These are phyloP conservation scores for Posidonia oceanica DNA, from an alignment of 116 monocot genomes.

Conservation along the genomic window DNA sequence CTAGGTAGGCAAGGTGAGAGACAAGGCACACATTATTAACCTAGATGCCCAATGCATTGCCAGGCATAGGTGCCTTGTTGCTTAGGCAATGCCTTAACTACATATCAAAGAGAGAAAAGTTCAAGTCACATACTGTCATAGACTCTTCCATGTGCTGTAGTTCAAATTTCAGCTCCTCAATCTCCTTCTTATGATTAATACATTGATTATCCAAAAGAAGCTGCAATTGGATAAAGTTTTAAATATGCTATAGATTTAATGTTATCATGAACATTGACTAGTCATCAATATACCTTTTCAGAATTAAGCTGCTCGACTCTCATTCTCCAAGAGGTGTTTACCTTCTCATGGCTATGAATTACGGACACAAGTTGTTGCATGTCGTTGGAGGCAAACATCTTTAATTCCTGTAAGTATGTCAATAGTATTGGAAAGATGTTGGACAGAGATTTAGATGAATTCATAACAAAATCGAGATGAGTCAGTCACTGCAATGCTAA, in stretches of 20 bases:
- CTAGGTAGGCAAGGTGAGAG: too few relatives aligned
- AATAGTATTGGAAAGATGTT: background rate
- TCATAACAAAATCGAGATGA: too few relatives aligned
- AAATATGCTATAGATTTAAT: background rate
- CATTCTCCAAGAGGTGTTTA: slow-evolving; percentile 25
- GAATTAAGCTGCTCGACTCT: slow-evolving; percentile 36
- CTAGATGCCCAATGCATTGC: too few relatives aligned
- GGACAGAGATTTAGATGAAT: background rate
- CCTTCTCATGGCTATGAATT: slow-evolving; percentile 22
- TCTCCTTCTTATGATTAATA: slow-evolving; percentile 25
- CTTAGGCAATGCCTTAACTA: background rate
- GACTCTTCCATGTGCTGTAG: slow-evolving; percentile 28
- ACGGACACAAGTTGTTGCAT: slow-evolving; percentile 32
- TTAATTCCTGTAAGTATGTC: slow-evolving; percentile 32
- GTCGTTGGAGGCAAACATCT: slow-evolving; percentile 22
- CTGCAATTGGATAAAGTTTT: slow-evolving; percentile 22
- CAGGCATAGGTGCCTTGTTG: too few relatives aligned
- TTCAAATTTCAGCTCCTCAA: slow-evolving; percentile 32
- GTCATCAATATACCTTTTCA: slow-evolving; percentile 49
- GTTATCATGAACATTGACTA: background rate
- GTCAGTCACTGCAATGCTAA: too few relatives aligned
- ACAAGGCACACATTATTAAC: too few relatives aligned
- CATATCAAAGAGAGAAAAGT: background rate
- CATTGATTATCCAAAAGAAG: slow-evolving; percentile 21
- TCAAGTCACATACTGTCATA: slow-evolving; percentile 32